Percentiles rank a stretch among this genome's conserved stretches.
These are phyloP conservation scores for Globisporangium polare DNA, from an alignment of 352 stramenopile species.

Conservation along the genomic window DNA sequence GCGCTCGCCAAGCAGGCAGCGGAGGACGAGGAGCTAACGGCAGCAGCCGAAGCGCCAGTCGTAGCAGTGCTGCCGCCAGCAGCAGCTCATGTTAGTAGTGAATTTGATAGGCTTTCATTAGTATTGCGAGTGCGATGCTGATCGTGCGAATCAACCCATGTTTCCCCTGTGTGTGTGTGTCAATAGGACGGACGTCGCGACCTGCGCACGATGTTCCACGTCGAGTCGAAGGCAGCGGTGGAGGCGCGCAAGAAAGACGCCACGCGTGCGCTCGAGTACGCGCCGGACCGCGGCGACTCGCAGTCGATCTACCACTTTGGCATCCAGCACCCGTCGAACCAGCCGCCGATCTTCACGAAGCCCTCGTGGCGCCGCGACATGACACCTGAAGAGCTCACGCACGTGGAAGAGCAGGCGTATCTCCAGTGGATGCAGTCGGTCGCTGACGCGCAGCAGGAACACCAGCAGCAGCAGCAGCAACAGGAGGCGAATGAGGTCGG, in stretches of 20 bases:
- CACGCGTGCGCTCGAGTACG: constrained; percentile 53
- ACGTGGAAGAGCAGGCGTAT: constrained; percentile 53
- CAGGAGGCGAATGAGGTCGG: not conserved
- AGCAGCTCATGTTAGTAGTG: not conserved
- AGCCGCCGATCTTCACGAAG: constrained; percentile 62
- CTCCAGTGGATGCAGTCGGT: constrained; percentile 53
- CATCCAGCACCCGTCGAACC: constrained; percentile 48
- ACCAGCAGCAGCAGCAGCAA: constrained; percentile 2
- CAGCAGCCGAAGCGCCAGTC: not conserved
- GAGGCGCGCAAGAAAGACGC: constrained; percentile 70
- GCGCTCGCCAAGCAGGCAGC: constrained; percentile 12
- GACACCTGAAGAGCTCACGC: constrained; percentile 58
- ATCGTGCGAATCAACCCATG: not conserved
- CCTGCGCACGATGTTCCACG: constrained; percentile 66
- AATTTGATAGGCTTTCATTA: not conserved
- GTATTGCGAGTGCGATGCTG: not conserved
- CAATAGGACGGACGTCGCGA: constrained; percentile 36
- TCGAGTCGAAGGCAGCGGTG: constrained; percentile 49
- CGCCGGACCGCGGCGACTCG: constrained; percentile 53
- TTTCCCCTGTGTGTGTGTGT: not conserved
- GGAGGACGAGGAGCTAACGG: constrained; percentile 12
- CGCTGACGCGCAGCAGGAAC: constrained; percentile 29
- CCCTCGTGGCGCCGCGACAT: constrained; percentile 61
- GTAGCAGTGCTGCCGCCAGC: not conserved
- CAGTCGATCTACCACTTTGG: constrained; percentile 71